Conservation (phyloP, 2,329 filamentous ascomycete species). For the Claviceps humidiphila region DNA sequence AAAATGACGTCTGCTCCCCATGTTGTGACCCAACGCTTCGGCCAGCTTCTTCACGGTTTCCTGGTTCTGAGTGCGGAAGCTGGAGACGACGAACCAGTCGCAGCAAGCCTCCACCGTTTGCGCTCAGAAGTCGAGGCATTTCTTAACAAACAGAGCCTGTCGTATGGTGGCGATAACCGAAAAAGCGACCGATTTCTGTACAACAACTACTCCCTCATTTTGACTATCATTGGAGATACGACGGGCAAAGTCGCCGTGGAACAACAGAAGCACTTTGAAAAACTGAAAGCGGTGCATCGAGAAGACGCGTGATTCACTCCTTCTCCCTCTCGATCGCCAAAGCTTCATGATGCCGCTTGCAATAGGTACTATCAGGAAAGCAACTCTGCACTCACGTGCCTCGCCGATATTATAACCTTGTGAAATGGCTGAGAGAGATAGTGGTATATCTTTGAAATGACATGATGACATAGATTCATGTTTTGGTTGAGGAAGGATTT, state of each 20-base stretch:
- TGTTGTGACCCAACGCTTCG: slow-evolving; percentile 87
- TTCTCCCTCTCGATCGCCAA: not conserved
- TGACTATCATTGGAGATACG: slow-evolving; percentile 77
- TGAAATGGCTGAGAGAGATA: not conserved
- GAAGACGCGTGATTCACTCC: slow-evolving; percentile 21
- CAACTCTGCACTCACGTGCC: not conserved
- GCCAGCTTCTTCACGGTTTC: slow-evolving; percentile 78
- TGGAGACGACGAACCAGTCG: slow-evolving; percentile 86
- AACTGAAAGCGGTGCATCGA: slow-evolving; percentile 45
- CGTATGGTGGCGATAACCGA: slow-evolving; percentile 58
- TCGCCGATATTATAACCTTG: not conserved
- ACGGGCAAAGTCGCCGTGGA: slow-evolving; percentile 62
- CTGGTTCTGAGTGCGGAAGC: slow-evolving; percentile 75
- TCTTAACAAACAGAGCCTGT: slow-evolving; percentile 61
- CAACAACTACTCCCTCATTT: slow-evolving; percentile 91
- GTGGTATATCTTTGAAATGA: not conserved
- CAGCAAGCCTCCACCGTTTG: slow-evolving; percentile 64
- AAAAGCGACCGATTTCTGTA: slow-evolving; percentile 81
- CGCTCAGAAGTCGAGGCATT: slow-evolving; percentile 75
- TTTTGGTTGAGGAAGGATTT: not conserved
- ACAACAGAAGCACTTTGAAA: slow-evolving; percentile 62
- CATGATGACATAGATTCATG: not conserved
- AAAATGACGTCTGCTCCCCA: slow-evolving; percentile 73
- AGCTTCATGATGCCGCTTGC: not conserved
- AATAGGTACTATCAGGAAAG: not conserved